A percentile compares a stretch with the other conserved stretches of the same genome.
phyloP scores from a whole-genome alignment of 139 green algal genomes.

The Volvox africanus region DNA sequence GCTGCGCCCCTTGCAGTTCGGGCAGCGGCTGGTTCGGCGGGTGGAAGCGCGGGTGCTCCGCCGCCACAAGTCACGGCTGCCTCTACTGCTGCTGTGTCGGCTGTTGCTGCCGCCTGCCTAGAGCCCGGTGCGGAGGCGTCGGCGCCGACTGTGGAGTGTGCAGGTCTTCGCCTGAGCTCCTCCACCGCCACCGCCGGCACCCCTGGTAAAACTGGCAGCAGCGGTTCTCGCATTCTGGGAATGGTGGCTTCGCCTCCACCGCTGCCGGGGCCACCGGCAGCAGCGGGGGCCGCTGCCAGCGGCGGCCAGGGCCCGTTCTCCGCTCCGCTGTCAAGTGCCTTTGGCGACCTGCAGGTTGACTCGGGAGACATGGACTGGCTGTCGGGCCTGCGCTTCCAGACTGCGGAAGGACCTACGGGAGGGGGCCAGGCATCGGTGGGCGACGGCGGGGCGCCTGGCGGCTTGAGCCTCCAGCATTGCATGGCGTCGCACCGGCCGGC shows the following conservation, averaged over 20 bases:
- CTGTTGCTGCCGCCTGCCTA: neutral
- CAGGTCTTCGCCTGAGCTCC: neutral
- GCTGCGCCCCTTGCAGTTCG: too few relatives aligned
- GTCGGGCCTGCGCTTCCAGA: neutral
- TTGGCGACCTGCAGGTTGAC: neutral
- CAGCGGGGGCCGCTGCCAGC: neutral
- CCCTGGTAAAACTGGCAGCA: neutral
- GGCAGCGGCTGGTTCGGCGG: too few relatives aligned
- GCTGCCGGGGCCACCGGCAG: neutral
- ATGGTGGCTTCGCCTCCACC: neutral
- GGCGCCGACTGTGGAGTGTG: too few relatives aligned
- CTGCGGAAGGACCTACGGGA: neutral
- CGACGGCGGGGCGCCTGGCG: neutral
- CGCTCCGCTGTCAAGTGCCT: neutral
- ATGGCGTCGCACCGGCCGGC: neutral
- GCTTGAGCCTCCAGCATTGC: neutral
- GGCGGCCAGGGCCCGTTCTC: neutral
- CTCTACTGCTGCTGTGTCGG: neutral
- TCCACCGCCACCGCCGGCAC: neutral
- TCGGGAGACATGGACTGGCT: constrained; percentile 10
- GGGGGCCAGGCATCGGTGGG: neutral
- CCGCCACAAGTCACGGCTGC: too few relatives aligned
- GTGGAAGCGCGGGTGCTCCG: too few relatives aligned
- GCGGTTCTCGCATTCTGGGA: neutral
- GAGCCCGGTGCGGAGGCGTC: too few relatives aligned